Base-by-base conservation (phyloP, 202 grass and related monocot species). In the Elaeis oleifera region DNA sequence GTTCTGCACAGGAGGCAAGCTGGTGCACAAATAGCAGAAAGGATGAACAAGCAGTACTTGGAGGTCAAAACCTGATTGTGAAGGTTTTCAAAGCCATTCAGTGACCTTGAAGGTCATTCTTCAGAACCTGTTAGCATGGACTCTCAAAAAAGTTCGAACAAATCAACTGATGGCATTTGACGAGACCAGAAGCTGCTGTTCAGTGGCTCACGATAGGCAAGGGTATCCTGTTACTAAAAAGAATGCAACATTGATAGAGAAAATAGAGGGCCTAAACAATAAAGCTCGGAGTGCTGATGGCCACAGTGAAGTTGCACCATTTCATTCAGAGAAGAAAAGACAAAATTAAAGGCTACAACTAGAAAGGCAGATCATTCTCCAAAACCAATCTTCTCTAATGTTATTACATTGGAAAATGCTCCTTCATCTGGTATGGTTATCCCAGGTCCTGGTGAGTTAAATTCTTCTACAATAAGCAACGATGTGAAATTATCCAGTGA, bases 221-320 rank as follows among this genome's bases (percentile, higher is more conserved):
- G 76, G 83, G 60, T 74, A 89, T 28, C 70, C 79, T 68, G 54
- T 76, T 67, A 82, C 81, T 36, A 83, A 77, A 59, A 99, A 92
- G 83, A 86, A 86, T 71, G 23, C 58, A 49, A 61, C 88, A 69
- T 74, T 96, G 26, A 92, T 99, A 65, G 84, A 92, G 77, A 99
- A 99, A 77, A 99, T 99, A 63, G 94, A 70, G 63, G 82, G 78
- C 60, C 76, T 99, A 77, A 99, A 99, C 75, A 85, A 81, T 71
- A 99, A 99, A 84, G 66, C 66, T 61, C 77, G 88, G 70, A 83
- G 67, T 78, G 52, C 76, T 76, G 74, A 99, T 60, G 54, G 61
- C 58, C 55, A 62, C 17, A 82, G 68, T 77, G 77, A 54, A 50
- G 51, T n/a, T 76, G 71, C 70, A 63, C 51, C 65, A 78, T 56